A percentile compares a stretch with the other conserved stretches of the same genome.
Conservation (phyloP, 169 alveolate genomes). For the Amoebophrya sp. region DNA sequence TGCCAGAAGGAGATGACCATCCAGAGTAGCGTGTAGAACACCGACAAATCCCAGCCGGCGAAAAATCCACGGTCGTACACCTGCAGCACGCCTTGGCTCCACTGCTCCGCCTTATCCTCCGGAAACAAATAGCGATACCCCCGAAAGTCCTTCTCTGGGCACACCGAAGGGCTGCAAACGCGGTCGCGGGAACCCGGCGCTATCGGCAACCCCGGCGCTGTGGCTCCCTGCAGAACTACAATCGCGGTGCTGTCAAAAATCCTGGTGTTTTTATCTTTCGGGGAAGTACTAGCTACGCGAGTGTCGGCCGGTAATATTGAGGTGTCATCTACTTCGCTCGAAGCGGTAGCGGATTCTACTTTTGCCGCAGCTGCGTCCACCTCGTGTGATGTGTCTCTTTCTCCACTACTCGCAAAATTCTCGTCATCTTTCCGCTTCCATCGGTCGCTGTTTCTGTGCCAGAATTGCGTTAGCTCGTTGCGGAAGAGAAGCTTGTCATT, state of each 20-base stretch:
- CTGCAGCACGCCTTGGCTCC: background rate
- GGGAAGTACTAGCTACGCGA: no score
- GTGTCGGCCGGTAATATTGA: no score
- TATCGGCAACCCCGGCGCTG: background rate
- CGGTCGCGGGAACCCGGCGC: background rate
- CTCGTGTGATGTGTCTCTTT: no score
- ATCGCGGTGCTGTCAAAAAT: background rate
- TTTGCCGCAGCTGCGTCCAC: no score
- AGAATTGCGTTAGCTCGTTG: no score
- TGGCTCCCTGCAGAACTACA: background rate
- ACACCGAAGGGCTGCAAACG: background rate
- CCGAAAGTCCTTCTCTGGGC: background rate
- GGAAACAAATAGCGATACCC: background rate
- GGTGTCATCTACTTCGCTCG: no score
- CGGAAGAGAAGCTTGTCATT: no score
- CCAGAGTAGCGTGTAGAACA: background rate
- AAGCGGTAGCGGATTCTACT: no score
- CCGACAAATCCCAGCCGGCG: background rate
- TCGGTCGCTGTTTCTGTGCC: no score
- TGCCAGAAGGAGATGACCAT: background rate
- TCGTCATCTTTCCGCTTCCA: no score
- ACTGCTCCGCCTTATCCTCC: background rate
- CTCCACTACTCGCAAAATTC: no score
- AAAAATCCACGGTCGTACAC: background rate
- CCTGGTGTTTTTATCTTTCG: no score